Percentiles rank a stretch among this genome's conserved stretches.
Conservation (phyloP, 2,329 filamentous ascomycete genomes). For the Aspergillus chevalieri region DNA sequence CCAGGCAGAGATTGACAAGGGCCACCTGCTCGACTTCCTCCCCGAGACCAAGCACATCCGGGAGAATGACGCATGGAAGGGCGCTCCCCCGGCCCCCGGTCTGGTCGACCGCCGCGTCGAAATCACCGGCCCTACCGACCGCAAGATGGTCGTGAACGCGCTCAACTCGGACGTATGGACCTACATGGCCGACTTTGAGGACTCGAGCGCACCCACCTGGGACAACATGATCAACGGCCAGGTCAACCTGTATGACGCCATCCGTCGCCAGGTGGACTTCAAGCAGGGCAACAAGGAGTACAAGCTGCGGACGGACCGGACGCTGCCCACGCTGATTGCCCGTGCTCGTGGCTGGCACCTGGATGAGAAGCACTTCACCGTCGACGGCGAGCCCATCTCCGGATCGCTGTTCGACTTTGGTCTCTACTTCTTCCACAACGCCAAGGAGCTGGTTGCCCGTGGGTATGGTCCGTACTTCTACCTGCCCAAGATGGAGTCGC, state of each 20-base stretch:
- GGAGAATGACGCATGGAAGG: slow-evolving; percentile 89
- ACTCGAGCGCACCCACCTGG: slow-evolving; percentile 94
- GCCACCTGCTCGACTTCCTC: slow-evolving; percentile 83
- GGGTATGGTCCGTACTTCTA: slow-evolving; percentile 96
- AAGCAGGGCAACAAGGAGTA: slow-evolving; percentile 94
- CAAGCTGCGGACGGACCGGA: slow-evolving; percentile 87
- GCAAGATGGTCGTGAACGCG: slow-evolving; percentile 99
- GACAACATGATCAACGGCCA: slow-evolving; percentile 99
- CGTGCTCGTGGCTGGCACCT: slow-evolving; percentile 96
- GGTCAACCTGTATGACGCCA: slow-evolving; percentile 94
- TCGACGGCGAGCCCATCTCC: slow-evolving; percentile 91
- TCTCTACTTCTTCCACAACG: slow-evolving; percentile 99
- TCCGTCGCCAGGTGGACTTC: slow-evolving; percentile 91
- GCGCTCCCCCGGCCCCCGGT: slow-evolving; percentile 82
- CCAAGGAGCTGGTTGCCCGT: slow-evolving; percentile 73
- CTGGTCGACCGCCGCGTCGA: slow-evolving; percentile 90
- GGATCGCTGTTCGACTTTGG: slow-evolving; percentile 94
- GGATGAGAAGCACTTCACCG: slow-evolving; percentile 95
- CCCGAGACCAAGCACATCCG: slow-evolving; percentile 94
- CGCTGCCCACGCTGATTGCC: slow-evolving; percentile 83
- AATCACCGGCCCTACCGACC: slow-evolving; percentile 93
- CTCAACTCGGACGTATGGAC: slow-evolving; percentile 95
- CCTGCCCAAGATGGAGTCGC: slow-evolving; percentile 95
- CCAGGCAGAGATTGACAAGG: slow-evolving; percentile 89
- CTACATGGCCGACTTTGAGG: slow-evolving; percentile 99